Conservation (phyloP, 257 asterid species). For the Solanum rostratum region DNA sequence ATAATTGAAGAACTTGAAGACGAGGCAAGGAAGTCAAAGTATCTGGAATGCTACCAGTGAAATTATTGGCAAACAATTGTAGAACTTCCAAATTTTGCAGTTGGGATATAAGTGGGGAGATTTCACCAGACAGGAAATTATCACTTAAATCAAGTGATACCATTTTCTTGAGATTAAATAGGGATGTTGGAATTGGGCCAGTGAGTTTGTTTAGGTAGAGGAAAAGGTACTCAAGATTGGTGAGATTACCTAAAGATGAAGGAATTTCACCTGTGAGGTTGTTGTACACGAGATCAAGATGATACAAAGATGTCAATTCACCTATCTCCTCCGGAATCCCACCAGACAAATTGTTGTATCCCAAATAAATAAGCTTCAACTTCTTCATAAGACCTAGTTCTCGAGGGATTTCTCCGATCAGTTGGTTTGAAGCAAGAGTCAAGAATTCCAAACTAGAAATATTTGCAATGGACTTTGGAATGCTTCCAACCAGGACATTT, state of each 20-base stretch:
- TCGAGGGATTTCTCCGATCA: constrained; percentile 47
- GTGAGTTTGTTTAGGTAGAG: constrained; percentile 65
- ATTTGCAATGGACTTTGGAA: constrained; percentile 45
- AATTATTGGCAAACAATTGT: constrained; percentile 63
- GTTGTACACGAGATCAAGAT: constrained; percentile 72
- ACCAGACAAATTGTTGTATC: constrained; percentile 79
- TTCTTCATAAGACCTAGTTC: constrained; percentile 40
- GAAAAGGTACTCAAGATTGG: constrained; percentile 47
- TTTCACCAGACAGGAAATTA: constrained; percentile 55
- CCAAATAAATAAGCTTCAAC: constrained; percentile 52
- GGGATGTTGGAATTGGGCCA: constrained; percentile 45
- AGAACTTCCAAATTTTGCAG: constrained; percentile 50
- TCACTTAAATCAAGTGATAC: constrained; percentile 75
- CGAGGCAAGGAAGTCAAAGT: constrained; percentile 44
- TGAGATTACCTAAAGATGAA: constrained; percentile 60
- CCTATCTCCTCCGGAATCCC: constrained; percentile 54
- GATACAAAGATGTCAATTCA: constrained; percentile 28
- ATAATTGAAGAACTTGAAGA: constrained; percentile 66
- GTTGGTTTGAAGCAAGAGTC: constrained; percentile 69
- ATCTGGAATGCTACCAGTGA: constrained; percentile 57
- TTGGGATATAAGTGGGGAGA: constrained; percentile 29
- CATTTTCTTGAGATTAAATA: constrained; percentile 40
- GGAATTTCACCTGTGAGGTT: constrained; percentile 81
- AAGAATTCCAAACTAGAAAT: constrained; percentile 42
- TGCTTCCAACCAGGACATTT: constrained; percentile 38